Conservation (phyloP, 306 rosid genomes). For the Vachellia collinsii region DNA sequence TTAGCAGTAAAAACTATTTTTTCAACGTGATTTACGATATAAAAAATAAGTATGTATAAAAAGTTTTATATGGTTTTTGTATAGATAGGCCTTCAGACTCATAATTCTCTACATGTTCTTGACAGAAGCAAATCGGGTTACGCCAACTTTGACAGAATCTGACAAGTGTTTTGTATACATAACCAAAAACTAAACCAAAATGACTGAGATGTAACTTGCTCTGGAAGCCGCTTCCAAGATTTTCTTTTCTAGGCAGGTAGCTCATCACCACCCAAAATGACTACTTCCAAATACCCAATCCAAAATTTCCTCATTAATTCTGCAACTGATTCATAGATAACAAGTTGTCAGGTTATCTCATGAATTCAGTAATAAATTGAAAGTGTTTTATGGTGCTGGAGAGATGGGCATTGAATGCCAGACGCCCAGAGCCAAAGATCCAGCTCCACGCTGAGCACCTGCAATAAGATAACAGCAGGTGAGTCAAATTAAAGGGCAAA, state of each 20-base stretch:
- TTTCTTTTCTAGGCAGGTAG: not conserved
- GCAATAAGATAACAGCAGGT: conserved; percentile 32
- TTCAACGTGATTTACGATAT: too few relatives aligned
- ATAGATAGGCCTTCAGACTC: not conserved
- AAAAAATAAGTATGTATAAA: too few relatives aligned
- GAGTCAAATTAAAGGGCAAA: conserved; percentile 1
- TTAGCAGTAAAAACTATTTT: too few relatives aligned
- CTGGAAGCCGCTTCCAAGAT: conserved; percentile 25
- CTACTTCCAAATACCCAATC: conserved; percentile 29
- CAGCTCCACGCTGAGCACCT: conserved; percentile 97
- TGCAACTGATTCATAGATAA: conserved; percentile 24
- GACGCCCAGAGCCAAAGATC: conserved; percentile 99
- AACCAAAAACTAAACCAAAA: conserved; percentile 14
- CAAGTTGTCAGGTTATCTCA: conserved; percentile 21
- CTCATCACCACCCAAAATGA: conserved; percentile 26
- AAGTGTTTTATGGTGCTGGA: conserved; percentile 91
- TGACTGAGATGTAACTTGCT: not conserved
- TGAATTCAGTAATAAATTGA: conserved; percentile 76
- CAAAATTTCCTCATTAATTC: conserved; percentile 24
- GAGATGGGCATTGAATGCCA: conserved; percentile 71
- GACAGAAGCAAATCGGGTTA: not conserved
- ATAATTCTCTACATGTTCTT: not conserved
- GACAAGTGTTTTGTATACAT: not conserved
- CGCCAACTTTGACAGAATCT: conserved; percentile 24
- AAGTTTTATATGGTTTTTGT: too few relatives aligned